Evolutionary conservation across 306 rosid species (phyloP).

Genomic region (Glycine tomentella): DNA sequence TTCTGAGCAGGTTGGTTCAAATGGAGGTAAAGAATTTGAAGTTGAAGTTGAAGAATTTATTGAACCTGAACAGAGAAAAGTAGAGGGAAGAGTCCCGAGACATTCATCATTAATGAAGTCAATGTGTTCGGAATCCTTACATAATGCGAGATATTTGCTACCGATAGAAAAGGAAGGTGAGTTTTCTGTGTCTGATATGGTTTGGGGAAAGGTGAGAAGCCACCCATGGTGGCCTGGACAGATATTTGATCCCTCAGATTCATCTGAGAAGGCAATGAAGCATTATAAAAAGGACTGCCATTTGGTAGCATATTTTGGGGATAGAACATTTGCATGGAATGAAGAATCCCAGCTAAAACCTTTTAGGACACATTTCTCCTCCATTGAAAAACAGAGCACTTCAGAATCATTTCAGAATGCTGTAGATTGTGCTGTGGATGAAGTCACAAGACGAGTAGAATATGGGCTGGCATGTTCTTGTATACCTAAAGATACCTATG

Average conservation of each 20-base stretch:
- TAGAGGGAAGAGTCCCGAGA: slow-evolving; percentile 41
- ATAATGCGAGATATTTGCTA: slow-evolving; percentile 60
- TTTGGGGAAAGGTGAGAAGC: slow-evolving; percentile 98
- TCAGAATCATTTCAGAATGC: slow-evolving; percentile 87
- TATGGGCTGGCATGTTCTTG: slow-evolving; percentile 86
- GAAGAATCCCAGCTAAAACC: slow-evolving; percentile 81
- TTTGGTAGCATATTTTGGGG: slow-evolving; percentile 97
- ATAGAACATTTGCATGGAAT: slow-evolving; percentile 96
- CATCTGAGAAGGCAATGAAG: slow-evolving; percentile 90
- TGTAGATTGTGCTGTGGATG: slow-evolving; percentile 83
- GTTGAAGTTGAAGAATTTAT: slow-evolving; percentile 46
- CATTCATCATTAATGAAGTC: slow-evolving; percentile 43
- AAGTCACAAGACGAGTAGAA: slow-evolving; percentile 80
- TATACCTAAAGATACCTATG: slow-evolving; percentile 64
- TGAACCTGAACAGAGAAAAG: slow-evolving; percentile 49
- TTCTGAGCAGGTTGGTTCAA: slow-evolving; percentile 54
- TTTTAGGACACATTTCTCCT: slow-evolving; percentile 72
- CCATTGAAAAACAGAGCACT: slow-evolving; percentile 69
- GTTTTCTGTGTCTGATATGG: slow-evolving; percentile 81
- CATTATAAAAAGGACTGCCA: slow-evolving; percentile 82
- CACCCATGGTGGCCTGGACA: slow-evolving; percentile 99
- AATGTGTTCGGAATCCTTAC: slow-evolving; percentile 45
- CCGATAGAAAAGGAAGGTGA: slow-evolving; percentile 71
- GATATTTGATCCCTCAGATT: slow-evolving; percentile 82
- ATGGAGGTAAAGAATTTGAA: slow-evolving; percentile 54